Conservation (phyloP, 2,329 filamentous ascomycete genomes). For the Clonostachys byssicola region DNA sequence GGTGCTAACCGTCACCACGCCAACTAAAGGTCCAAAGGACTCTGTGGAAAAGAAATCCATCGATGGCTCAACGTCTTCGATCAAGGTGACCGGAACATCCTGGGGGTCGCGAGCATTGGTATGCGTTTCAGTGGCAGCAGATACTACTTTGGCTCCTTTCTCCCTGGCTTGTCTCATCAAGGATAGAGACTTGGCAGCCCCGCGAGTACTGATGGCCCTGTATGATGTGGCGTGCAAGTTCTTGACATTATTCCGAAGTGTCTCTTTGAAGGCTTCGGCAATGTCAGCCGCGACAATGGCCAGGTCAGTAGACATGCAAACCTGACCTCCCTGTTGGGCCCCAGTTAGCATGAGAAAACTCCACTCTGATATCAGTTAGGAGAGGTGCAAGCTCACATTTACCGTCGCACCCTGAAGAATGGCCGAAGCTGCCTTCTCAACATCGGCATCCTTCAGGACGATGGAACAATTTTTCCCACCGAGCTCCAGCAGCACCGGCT, state of each 20-base stretch:
- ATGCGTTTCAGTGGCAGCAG: not conserved
- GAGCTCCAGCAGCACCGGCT: no score
- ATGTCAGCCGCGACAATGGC: slow-evolving; percentile 33
- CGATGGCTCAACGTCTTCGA: slow-evolving; percentile 17
- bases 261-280: not conserved
- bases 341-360: not conserved
- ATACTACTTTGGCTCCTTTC: not conserved
- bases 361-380: not conserved
- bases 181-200: not conserved
- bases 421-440: slow-evolving; percentile 11
- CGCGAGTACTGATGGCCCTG: not conserved
- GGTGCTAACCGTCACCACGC: not conserved
- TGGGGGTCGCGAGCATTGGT: slow-evolving; percentile 7
- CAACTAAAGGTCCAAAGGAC: slow-evolving; percentile 21
- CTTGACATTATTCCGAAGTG: no score
- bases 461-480: no score
- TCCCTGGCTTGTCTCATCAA: not conserved
- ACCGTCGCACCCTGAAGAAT: slow-evolving; percentile 13
- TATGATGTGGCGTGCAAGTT: not conserved
- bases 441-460: no score
- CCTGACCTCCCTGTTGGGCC: slow-evolving; percentile 44
- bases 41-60: slow-evolving; percentile 28
- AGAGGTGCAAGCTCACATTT: no score
- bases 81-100: no score
- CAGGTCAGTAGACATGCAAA: slow-evolving; percentile 69